phyloP scores from a whole-genome alignment of 148 eudicot genomes.

The Fagopyrum homotropicum region DNA sequence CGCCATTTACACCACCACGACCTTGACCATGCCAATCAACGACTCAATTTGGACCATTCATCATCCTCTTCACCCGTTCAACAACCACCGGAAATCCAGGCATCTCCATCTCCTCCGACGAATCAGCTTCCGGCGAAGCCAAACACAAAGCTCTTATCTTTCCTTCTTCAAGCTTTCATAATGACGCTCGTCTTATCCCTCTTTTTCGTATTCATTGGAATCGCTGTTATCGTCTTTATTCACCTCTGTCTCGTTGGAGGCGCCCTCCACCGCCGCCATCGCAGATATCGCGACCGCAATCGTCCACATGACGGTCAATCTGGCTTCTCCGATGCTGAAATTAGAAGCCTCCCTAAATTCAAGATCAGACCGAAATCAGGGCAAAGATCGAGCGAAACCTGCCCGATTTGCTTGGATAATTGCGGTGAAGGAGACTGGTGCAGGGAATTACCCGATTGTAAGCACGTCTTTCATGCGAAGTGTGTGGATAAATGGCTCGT shows the following conservation, averaged over 20 bases:
- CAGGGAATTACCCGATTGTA: constrained; percentile 17
- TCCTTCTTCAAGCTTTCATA: constrained; percentile 17
- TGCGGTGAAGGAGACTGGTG: constrained; percentile 12
- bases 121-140: constrained; percentile 8
- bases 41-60: background rate
- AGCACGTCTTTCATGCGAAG: constrained; percentile 11
- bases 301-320: background rate
- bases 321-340: constrained; percentile 8
- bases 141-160: constrained; percentile 12
- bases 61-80: background rate
- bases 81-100: constrained; percentile 1
- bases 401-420: constrained; percentile 16
- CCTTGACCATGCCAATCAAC: background rate
- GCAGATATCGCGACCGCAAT: background rate
- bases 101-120: background rate
- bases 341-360: constrained; percentile 7
- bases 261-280: constrained; percentile 19
- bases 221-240: constrained; percentile 19
- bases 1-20: background rate
- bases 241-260: constrained; percentile 19
- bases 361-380: background rate
- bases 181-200: constrained; percentile 16
- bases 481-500: constrained; percentile 17
- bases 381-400: background rate
- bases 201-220: constrained; percentile 19